Base-by-base conservation (phyloP, 345 rosid genomes). In the Cardamine resedifolia region DNA sequence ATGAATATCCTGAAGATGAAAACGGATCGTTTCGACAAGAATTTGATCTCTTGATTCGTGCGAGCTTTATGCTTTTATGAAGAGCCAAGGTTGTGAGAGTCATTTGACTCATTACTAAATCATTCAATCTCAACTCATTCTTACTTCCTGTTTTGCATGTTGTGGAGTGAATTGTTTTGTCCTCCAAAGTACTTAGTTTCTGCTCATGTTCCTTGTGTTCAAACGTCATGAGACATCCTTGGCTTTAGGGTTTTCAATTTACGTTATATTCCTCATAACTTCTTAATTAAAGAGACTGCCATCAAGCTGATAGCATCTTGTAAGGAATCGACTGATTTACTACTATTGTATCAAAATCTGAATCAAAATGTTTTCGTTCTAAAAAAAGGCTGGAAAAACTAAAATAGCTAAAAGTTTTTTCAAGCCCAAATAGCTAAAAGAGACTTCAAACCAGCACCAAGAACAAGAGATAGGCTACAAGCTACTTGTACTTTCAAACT, bases 401-500 rank as follows among this genome's bases (percentile, higher is more conserved):
- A n/a, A n/a, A n/a, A n/a, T n/a, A n/a, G n/a, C n/a, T n/a, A 18
- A 18, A 20, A 3, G 10, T 0, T 14, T 47, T 7, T 45, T 77
- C 71, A 88, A n/a, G 87, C 96, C 88, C 91, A 87, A 50, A 81
- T 58, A 45, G 90, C 92, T 76, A 84, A 8, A 6, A 85, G 52
- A 63, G 90, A 85, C 92, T 84, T 89, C 48, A 77, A 79, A 27
- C 86, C 85, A 10, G 83, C 86, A 15, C 92, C 92, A 11, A 83
- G 14, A 9, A 87, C 65, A 11, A 84, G 85, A 55, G 81, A 65
- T 6, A 64, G 18, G 15, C 77, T 79, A 11, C 80, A 62, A 10
- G 41, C 55, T 6, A 79, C 0, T 27, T 78, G 87, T 51, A 85
- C 84, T 77, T 19, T 73, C 9, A 56, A 4, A 45, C 66, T 83